A percentile compares a stretch with the other conserved stretches of the same genome.
phyloP scores from a whole-genome alignment of 1,284 basidiomycete genomes.

The Schizopora paradoxa region DNA sequence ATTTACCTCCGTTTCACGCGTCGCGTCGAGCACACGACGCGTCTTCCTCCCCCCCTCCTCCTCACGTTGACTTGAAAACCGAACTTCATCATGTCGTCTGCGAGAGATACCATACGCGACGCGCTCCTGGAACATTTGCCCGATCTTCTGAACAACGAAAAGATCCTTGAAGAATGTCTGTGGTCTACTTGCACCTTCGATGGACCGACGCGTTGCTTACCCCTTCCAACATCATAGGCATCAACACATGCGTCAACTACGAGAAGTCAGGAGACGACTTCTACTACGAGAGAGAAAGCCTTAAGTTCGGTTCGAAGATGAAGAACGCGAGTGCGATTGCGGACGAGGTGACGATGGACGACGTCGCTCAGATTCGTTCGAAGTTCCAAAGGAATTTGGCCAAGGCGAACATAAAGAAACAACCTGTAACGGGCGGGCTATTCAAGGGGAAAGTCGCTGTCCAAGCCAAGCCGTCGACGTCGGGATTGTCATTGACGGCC shows the following conservation, averaged over 20 bases:
- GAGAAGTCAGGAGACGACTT: slow-evolving; percentile 50
- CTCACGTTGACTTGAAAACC: too few relatives aligned
- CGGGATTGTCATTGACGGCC: slow-evolving; percentile 15
- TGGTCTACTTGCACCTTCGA: neutral
- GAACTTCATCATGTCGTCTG: neutral
- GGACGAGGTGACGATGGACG: slow-evolving; percentile 45
- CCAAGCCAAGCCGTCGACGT: slow-evolving; percentile 20
- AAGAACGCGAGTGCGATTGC: slow-evolving; percentile 24
- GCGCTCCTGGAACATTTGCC: slow-evolving; percentile 10
- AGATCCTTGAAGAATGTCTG: slow-evolving; percentile 22
- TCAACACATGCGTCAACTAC: slow-evolving; percentile 61
- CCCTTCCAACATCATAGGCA: slow-evolving; percentile 37
- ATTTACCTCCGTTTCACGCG: too few relatives aligned
- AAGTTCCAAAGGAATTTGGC: slow-evolving; percentile 47
- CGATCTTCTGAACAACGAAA: slow-evolving; percentile 14
- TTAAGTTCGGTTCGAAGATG: slow-evolving; percentile 36
- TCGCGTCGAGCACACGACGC: too few relatives aligned
- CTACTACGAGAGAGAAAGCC: slow-evolving; percentile 68
- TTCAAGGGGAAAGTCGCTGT: too few relatives aligned
- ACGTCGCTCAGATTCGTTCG: slow-evolving; percentile 47
- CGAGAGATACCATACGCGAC: slow-evolving; percentile 1
- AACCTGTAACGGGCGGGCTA: slow-evolving; percentile 25
- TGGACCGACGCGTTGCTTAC: slow-evolving; percentile 4
- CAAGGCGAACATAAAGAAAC: slow-evolving; percentile 37
- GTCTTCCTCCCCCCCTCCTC: too few relatives aligned